Conservation (phyloP, 2,329 filamentous ascomycete genomes). For the Beauveria caledonica region DNA sequence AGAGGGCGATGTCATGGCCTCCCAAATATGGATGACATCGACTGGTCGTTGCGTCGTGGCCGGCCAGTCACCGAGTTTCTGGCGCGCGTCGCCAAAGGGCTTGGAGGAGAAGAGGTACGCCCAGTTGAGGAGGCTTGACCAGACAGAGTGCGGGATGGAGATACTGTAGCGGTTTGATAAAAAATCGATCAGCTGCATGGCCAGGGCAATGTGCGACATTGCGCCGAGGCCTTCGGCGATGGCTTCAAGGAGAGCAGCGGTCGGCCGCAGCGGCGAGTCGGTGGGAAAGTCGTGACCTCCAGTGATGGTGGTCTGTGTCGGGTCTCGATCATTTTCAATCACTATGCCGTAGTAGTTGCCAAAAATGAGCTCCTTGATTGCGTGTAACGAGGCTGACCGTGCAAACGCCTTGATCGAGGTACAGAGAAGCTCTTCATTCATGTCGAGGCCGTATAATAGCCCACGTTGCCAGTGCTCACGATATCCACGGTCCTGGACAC, state of each 20-base stretch:
- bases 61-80: slow-evolving; percentile 20
- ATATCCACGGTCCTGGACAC: slow-evolving; percentile 19
- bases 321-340: slow-evolving; percentile 15
- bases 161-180: slow-evolving; percentile 53
- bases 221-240: slow-evolving; percentile 62
- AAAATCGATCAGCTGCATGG: slow-evolving; percentile 51
- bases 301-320: slow-evolving; percentile 18
- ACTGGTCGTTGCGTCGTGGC: slow-evolving; percentile 28
- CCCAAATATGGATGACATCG: slow-evolving; percentile 47
- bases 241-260: slow-evolving; percentile 48
- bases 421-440: slow-evolving; percentile 34
- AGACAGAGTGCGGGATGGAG: slow-evolving; percentile 46
- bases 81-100: slow-evolving; percentile 29
- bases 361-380: slow-evolving; percentile 27
- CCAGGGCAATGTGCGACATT: slow-evolving; percentile 53
- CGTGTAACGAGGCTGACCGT: slow-evolving; percentile 27
- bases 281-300: slow-evolving; percentile 32
- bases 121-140: slow-evolving; percentile 62
- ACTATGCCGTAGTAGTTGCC: slow-evolving; percentile 23
- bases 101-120: slow-evolving; percentile 47
- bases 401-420: slow-evolving; percentile 34
- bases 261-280: slow-evolving; percentile 51
- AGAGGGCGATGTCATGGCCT: slow-evolving; percentile 45
- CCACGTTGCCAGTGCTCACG: slow-evolving; percentile 22
- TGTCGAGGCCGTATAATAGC: slow-evolving; percentile 18